phyloP scores from a whole-genome alignment of 345 rosid genomes.

The Eutrema yunnanense region DNA sequence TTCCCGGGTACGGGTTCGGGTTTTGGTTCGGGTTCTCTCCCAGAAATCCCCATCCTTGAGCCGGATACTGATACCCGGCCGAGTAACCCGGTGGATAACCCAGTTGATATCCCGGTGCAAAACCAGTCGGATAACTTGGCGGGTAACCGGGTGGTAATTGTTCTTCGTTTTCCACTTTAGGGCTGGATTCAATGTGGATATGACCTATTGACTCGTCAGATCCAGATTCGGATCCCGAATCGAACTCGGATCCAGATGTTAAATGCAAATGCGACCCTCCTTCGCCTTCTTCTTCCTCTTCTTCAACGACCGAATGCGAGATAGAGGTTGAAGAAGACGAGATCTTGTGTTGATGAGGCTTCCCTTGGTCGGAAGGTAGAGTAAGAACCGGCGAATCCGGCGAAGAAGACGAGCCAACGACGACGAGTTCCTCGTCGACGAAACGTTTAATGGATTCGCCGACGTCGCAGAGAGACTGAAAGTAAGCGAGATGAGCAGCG shows the following conservation, averaged over 20 bases:
- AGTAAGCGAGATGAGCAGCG: slow-evolving; percentile 77
- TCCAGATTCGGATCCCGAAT: slow-evolving; percentile 37
- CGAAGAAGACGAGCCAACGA: slow-evolving; percentile 34
- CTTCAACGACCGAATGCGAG: slow-evolving; percentile 45
- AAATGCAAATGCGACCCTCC: slow-evolving; percentile 61
- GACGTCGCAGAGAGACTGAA: slow-evolving; percentile 61
- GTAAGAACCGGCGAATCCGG: slow-evolving; percentile 67
- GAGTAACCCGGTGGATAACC: slow-evolving; percentile 33
- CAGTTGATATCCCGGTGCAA: slow-evolving; percentile 20
- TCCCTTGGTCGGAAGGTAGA: slow-evolving; percentile 66
- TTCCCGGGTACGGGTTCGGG: slow-evolving; percentile 25
- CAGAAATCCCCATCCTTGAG: slow-evolving; percentile 38
- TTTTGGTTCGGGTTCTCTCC: slow-evolving; percentile 16
- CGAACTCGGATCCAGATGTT: slow-evolving; percentile 58
- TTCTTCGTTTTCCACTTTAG: slow-evolving; percentile 28
- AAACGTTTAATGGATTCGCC: slow-evolving; percentile 75
- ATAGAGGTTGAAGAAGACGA: slow-evolving; percentile 56
- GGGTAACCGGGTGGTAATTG: slow-evolving; percentile 12
- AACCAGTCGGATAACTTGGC: slow-evolving; percentile 26
- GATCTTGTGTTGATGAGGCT: slow-evolving; percentile 25
- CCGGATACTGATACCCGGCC: slow-evolving; percentile 16
- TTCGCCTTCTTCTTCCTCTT: slow-evolving; percentile 11
- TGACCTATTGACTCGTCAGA: slow-evolving; percentile 44
- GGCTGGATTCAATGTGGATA: slow-evolving; percentile 37
- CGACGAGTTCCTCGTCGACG: slow-evolving; percentile 74